phyloP scores from a whole-genome alignment of 192 early-diverging fungal species.

The Coemansia sp. region DNA sequence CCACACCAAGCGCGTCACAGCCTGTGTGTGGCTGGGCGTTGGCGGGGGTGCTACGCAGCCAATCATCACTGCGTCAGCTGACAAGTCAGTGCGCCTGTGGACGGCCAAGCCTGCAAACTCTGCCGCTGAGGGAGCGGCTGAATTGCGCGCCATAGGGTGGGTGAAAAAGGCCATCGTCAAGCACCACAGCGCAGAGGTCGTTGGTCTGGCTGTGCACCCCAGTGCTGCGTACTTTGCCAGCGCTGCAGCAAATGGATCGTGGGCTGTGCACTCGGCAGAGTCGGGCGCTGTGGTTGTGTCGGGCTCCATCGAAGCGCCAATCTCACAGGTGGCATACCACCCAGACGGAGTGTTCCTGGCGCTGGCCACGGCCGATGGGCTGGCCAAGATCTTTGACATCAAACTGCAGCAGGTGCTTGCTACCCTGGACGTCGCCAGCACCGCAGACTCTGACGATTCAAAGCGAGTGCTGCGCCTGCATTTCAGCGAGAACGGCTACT shows the following conservation, averaged over 20 bases:
- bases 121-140: constrained; percentile 15
- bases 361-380: constrained; percentile 67
- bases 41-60: constrained; percentile 50
- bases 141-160: constrained; percentile 23
- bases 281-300: constrained; percentile 28
- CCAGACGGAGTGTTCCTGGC: constrained; percentile 90
- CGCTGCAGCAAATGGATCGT: constrained; percentile 69
- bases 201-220: constrained; percentile 74
- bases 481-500: constrained; percentile 94
- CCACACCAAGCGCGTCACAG: constrained; percentile 78
- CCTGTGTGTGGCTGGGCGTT: constrained; percentile 54
- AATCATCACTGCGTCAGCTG: constrained; percentile 71
- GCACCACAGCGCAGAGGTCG: constrained; percentile 69
- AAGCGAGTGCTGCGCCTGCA: constrained; percentile 62
- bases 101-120: constrained; percentile 52
- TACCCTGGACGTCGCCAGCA: constrained; percentile 31
- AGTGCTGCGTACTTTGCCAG: constrained; percentile 77
- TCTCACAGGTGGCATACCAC: constrained; percentile 64
- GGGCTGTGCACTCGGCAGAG: constrained; percentile 73
- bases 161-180: constrained; percentile 56
- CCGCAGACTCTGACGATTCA: constrained; percentile 6
- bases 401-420: constrained; percentile 59
- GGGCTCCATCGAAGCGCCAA: constrained; percentile 20
- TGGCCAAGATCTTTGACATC: constrained; percentile 82
- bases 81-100: constrained; percentile 82